Evolutionary conservation across 2,329 filamentous ascomycete species (phyloP), one percentile per base, ranked within the genome.

Genomic region (Endoconidiophora laricicola): DNA sequence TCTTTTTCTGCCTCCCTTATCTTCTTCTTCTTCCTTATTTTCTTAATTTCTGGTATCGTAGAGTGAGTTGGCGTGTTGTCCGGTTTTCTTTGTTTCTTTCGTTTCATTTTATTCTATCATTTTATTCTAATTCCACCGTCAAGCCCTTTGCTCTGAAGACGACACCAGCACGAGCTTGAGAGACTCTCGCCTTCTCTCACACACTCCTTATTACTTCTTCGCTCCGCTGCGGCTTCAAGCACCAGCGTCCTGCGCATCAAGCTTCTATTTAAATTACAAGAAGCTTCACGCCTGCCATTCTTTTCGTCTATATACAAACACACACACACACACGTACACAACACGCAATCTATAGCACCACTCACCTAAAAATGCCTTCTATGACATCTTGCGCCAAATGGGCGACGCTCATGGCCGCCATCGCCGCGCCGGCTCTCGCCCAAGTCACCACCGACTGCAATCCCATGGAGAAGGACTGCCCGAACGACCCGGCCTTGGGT

Each of bases 371-470:
- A 33, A 33, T 33, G 26, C 4, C 6, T 10, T 33, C 26, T 10
- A 9, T 33, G 26, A 3, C 6, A 33, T 33, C 26, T 10, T 33
- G 26, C 26, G 26, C 6, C 16, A 23, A 33, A 36, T 42, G 26
- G n/a, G 10, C 36, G 26, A 48, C 53, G 22, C 53, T 66, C 44
- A 50, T 62, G 29, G 56, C 62, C 22, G 59, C 57, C 5, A 66
- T 66, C 48, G 61, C 65, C 50, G 58, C 74, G 52, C 49, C 69
- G 7, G 59, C 73, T 50, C 63, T 73, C 44, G 86, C 82, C 45
- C 90, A 95, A 63, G 86, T 87, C 29, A 78, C 66, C 50, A 86
- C 84, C 6, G 63, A 71, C 40, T 96, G 88, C 69, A 80, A 93
- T 60, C 88, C 90, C 4, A 70, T 81, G 59, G 73, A 86, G 54